Evolutionary conservation across 1,284 basidiomycete genomes (phyloP).

Genomic region (Cutaneotrichosporon mucoides): DNA sequence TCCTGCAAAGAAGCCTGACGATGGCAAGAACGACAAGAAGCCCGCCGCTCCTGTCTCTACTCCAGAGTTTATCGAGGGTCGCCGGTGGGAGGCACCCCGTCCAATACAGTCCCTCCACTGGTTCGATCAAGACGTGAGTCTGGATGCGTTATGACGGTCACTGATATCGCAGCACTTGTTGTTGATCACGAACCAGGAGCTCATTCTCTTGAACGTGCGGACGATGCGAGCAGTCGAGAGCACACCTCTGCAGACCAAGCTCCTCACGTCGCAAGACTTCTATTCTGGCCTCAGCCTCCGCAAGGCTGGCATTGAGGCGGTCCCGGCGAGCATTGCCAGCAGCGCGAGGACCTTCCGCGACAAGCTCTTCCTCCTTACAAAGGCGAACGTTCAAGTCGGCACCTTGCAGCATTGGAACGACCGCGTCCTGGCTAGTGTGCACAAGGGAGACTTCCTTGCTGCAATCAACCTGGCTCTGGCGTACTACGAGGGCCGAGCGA

Average conservation of each 20-base stretch:
- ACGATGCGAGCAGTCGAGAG: slow-evolving; percentile 42
- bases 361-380: slow-evolving; percentile 74
- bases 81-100: slow-evolving; percentile 40
- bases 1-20: slow-evolving; percentile 1
- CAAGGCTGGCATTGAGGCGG: slow-evolving; percentile 4
- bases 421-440: slow-evolving; percentile 75
- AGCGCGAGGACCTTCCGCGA: slow-evolving; percentile 80
- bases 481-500: slow-evolving; percentile 76
- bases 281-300: slow-evolving; percentile 21
- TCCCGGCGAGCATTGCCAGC: slow-evolving; percentile 55
- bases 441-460: slow-evolving; percentile 79
- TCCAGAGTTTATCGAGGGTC: slow-evolving; percentile 45
- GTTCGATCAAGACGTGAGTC: slow-evolving; percentile 50
- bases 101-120: slow-evolving; percentile 51
- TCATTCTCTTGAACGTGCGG: slow-evolving; percentile 69
- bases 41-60: slow-evolving; percentile 20
- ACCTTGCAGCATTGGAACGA: slow-evolving; percentile 94
- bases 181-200: slow-evolving; percentile 55
- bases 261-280: slow-evolving; percentile 41
- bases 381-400: slow-evolving; percentile 67
- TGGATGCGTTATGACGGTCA: background rate
- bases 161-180: slow-evolving; percentile 45
- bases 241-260: slow-evolving; percentile 36
- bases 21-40: slow-evolving; percentile 4
- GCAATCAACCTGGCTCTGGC: slow-evolving; percentile 82